Evolutionary conservation across 78 protist genomes (phyloP).

Genomic region (Ministeria vibrans): DNA sequence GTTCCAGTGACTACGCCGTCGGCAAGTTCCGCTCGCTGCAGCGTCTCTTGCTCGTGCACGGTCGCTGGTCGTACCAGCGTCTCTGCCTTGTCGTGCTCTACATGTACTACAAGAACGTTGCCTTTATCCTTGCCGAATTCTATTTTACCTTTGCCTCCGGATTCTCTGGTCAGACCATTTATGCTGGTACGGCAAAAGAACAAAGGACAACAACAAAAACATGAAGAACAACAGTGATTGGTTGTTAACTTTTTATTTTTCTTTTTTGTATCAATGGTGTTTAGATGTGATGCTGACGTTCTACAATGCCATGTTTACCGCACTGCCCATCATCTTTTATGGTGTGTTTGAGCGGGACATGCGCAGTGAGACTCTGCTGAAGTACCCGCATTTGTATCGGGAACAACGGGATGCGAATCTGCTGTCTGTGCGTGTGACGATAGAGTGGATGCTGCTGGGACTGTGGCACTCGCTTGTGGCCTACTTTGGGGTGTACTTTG

Average conservation of each 20-base stretch:
- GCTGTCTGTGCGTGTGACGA: background rate
- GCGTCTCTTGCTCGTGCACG: background rate
- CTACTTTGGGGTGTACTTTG: background rate
- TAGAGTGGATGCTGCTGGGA: background rate
- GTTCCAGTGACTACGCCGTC: background rate
- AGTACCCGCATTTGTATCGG: background rate
- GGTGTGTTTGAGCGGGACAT: constrained; percentile 6
- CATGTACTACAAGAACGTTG: background rate
- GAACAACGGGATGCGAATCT: too few species aligned
- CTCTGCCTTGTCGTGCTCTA: background rate
- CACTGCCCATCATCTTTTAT: constrained; percentile 44
- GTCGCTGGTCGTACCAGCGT: background rate
- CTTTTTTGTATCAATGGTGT: too few species aligned
- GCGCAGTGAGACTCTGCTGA: background rate
- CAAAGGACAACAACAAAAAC: too few species aligned
- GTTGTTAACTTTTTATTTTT: too few species aligned
- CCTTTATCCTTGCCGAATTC: background rate
- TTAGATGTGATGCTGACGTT: constrained; percentile 35
- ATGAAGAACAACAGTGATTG: too few species aligned
- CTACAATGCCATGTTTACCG: constrained; percentile 60
- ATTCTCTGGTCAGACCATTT: background rate
- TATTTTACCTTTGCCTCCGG: background rate
- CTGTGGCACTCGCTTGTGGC: background rate
- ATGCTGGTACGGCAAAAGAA: too few species aligned
- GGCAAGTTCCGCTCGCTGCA: background rate